Conservation (phyloP, 1,139 yeast genomes). For the Magnusiomyces paraingens region DNA sequence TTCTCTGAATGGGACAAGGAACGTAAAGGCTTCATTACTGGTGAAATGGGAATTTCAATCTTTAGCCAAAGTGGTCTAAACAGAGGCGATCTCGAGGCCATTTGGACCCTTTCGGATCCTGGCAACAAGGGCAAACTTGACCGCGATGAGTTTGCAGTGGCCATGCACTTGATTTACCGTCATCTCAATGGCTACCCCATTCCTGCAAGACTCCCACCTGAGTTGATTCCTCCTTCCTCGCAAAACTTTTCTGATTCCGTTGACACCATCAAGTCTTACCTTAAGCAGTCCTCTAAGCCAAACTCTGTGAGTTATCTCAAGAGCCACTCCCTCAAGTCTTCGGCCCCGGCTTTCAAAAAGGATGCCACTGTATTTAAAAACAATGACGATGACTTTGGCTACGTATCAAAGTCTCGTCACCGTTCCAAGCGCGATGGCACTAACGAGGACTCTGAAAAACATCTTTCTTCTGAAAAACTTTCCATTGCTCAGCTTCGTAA, state of each 20-base stretch:
- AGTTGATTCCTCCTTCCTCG: conserved; percentile 77
- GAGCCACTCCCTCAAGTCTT: conserved; percentile 23
- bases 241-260: conserved; percentile 45
- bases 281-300: conserved; percentile 27
- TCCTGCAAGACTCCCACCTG: conserved; percentile 55
- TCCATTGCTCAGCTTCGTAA: conserved; percentile 49
- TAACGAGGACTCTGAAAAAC: conserved; percentile 42
- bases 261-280: conserved; percentile 44
- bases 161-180: conserved; percentile 87
- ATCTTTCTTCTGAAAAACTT: conserved; percentile 20
- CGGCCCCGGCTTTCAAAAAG: conserved; percentile 38
- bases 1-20: conserved; percentile 80
- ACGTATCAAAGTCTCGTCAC: conserved; percentile 63
- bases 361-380: conserved; percentile 58
- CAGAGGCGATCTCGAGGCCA: conserved; percentile 76
- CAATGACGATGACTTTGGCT: conserved; percentile 52
- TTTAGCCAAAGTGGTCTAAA: conserved; percentile 87
- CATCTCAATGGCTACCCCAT: conserved; percentile 69
- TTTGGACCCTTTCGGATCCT: conserved; percentile 93
- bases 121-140: conserved; percentile 81
- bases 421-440: conserved; percentile 34
- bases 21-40: conserved; percentile 64
- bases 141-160: conserved; percentile 83
- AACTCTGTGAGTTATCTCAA: conserved; percentile 23
- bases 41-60: conserved; percentile 76